Base-by-base conservation (phyloP, 352 stramenopile species). In the Globisporangium ultimum region DNA sequence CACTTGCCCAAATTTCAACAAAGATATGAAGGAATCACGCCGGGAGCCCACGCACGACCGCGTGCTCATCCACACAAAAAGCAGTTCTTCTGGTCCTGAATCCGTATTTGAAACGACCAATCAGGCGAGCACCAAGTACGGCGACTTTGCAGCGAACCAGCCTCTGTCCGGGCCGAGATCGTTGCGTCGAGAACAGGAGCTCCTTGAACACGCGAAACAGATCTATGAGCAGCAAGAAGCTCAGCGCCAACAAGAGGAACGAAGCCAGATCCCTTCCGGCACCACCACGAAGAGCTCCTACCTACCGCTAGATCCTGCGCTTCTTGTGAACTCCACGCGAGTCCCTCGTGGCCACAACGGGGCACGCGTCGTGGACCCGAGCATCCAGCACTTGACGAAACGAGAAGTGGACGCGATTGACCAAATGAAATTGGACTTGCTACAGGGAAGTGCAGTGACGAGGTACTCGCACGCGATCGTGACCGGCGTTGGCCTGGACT, bases 351-450 rank as follows among this genome's bases (percentile, higher is more conserved):
- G 80, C 12, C 72, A 71, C 42, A 89, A 89, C 43, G 76, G 80
- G 0, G 20, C 59, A n/a, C 74, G 76, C 2, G 59, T 84, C 18
- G 58, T 88, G 13, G 79, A 89, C 42, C 64, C 60, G 2, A 72
- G 61, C 10, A 69, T 89, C 38, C 68, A 79, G 48, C 73, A 91
- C 49, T 62, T 93, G 53, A 88, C 80, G 0, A 81, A 81, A n/a
- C 64, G 47, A 0, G 48, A 91, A 48, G 80, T 82, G n/a, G 80
- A 93, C 54, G 88, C 79, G 60, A 76, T 89, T n/a, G 83, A 93
- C 48, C 66, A 71, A 36, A 84, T 84, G 60, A 89, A 88, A 46
- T 67, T 93, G 15, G 63, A 84, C 38, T 48, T 83, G 15, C 58
- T 89, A 2, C 61, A 72, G 17, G 71, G 63, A 7, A 62, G 66